Conservation (phyloP, 139 green algal genomes). For the Asterochloris erici region DNA sequence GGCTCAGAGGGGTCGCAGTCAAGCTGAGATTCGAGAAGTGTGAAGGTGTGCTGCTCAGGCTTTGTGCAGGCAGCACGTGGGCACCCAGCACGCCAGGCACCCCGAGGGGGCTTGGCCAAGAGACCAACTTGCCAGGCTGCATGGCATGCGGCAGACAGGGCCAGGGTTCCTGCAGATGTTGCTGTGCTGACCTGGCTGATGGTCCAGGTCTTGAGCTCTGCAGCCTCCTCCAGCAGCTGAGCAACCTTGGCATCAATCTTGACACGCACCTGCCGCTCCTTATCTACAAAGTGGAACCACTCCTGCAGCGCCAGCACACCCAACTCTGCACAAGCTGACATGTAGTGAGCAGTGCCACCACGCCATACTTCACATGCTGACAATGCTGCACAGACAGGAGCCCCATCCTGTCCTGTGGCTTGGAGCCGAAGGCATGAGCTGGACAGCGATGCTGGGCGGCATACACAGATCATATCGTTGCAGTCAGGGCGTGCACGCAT, state of each 20-base stretch:
- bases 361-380: not conserved
- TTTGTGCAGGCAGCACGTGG: no score
- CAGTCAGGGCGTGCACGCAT: not conserved
- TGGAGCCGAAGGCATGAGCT: not conserved
- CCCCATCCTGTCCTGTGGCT: not conserved
- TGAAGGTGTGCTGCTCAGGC: no score
- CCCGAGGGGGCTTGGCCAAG: no score
- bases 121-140: no score
- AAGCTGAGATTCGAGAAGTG: no score
- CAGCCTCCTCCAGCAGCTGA: slow-evolving; percentile 39
- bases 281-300: slow-evolving; percentile 66
- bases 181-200: slow-evolving; percentile 47
- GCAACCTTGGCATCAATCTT: slow-evolving; percentile 45
- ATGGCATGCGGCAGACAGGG: no score
- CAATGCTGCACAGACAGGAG: not conserved
- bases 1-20: no score
- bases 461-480: no score
- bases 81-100: no score
- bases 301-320: slow-evolving; percentile 29
- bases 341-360: not conserved
- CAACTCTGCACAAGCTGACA: not conserved
- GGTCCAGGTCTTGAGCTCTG: slow-evolving; percentile 49
- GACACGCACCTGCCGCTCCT: slow-evolving; percentile 49
- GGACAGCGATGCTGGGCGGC: not conserved
- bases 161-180: no score